These are phyloP conservation scores for Backusella mclennaniae DNA, from an alignment of 192 early-diverging fungal species.

Conservation along the genomic window DNA sequence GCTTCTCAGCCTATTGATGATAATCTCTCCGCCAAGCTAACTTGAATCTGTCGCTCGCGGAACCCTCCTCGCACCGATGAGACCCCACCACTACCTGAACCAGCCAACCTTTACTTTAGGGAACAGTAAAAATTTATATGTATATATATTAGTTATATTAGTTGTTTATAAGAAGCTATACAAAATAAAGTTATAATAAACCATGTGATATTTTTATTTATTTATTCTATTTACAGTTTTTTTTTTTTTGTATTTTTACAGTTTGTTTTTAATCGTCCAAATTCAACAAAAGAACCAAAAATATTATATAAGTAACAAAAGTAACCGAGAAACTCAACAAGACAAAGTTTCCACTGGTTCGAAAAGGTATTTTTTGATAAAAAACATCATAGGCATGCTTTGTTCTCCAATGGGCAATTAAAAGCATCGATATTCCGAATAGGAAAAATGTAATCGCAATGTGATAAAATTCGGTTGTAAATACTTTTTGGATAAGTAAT, in stretches of 20 bases:
- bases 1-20: no score
- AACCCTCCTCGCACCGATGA: no score
- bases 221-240: not conserved
- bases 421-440: not conserved
- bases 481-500: constrained; percentile 5
- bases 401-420: constrained; percentile 1
- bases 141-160: no score
- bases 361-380: not conserved
- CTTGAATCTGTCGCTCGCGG: no score
- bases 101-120: no score
- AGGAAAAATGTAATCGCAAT: not conserved
- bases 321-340: not conserved
- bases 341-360: not conserved
- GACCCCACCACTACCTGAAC: no score
- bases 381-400: not conserved
- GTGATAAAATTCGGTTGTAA: not conserved
- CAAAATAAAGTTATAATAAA: not conserved
- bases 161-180: no score
- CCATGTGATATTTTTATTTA: not conserved
- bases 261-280: not conserved
- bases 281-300: not conserved
- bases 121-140: no score
- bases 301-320: not conserved
- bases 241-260: not conserved
- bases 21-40: no score